Percentiles rank a stretch among this genome's conserved stretches.
Evolutionary conservation across 2,329 filamentous ascomycete species (phyloP).

Genomic region (Colletotrichum agaves): DNA sequence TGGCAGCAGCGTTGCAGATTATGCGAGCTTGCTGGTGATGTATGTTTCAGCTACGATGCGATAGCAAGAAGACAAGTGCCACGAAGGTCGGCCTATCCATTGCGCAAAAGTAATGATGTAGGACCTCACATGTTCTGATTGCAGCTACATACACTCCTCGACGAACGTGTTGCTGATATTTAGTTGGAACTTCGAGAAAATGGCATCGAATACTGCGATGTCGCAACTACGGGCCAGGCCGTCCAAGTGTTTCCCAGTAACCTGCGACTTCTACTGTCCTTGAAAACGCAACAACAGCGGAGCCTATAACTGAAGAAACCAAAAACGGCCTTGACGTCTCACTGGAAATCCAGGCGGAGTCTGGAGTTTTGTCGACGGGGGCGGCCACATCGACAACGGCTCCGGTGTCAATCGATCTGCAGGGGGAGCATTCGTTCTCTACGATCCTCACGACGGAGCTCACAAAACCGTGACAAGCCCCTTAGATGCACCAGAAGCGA

Average conservation of each 20-base stretch:
- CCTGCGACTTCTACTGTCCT: too few relatives aligned
- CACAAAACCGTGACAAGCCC: background rate
- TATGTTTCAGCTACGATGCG: background rate
- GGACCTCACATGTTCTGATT: background rate
- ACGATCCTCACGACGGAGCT: background rate
- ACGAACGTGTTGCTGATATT: background rate
- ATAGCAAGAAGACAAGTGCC: constrained; percentile 7
- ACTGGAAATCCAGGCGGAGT: background rate
- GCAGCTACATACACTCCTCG: background rate
- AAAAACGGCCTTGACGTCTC: background rate
- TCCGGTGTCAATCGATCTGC: background rate
- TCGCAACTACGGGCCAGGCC: background rate
- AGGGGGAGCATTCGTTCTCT: background rate
- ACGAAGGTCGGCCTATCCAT: background rate
- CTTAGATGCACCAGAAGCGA: background rate
- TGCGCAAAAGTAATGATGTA: background rate
- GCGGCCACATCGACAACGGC: background rate
- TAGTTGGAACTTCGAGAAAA: background rate
- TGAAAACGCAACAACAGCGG: background rate
- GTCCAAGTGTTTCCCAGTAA: background rate
- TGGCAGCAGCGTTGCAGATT: background rate
- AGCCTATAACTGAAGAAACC: background rate
- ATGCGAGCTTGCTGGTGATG: constrained; percentile 2
- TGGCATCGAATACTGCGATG: background rate
- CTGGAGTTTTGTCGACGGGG: background rate